phyloP scores from a whole-genome alignment of 2,329 filamentous ascomycete species.

The Chrysoporthe puriensis region DNA sequence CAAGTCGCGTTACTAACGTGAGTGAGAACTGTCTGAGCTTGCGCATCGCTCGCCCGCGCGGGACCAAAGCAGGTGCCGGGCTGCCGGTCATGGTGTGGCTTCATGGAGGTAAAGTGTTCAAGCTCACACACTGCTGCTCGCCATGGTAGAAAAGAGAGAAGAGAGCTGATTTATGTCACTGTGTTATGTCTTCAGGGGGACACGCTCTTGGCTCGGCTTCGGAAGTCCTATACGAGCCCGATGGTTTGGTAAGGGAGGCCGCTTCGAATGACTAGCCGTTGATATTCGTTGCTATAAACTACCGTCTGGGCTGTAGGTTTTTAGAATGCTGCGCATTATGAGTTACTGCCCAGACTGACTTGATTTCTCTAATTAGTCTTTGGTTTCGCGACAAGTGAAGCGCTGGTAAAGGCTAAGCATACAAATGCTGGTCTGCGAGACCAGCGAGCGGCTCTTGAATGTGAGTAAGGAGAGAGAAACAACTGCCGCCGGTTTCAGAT shows the following conservation, averaged over 20 bases:
- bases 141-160: background rate
- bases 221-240: slow-evolving; percentile 33
- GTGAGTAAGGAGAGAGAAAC: slow-evolving; percentile 28
- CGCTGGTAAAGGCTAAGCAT: slow-evolving; percentile 31
- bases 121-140: background rate
- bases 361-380: slow-evolving; percentile 29
- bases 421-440: slow-evolving; percentile 39
- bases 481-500: too few relatives aligned
- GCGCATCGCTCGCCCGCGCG: slow-evolving; percentile 31
- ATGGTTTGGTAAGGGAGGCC: slow-evolving; percentile 33
- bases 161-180: background rate
- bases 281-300: slow-evolving; percentile 34
- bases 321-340: background rate
- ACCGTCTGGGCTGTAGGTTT: slow-evolving; percentile 32
- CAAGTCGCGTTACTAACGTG: slow-evolving; percentile 31
- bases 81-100: slow-evolving; percentile 35
- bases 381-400: slow-evolving; percentile 33
- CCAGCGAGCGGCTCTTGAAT: slow-evolving; percentile 38
- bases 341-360: background rate
- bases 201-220: slow-evolving; percentile 33
- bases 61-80: slow-evolving; percentile 22
- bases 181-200: slow-evolving; percentile 28
- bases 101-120: slow-evolving; percentile 31
- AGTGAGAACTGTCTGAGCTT: slow-evolving; percentile 36
- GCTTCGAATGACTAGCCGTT: slow-evolving; percentile 30